Base-by-base conservation (phyloP, 2,329 filamentous ascomycete genomes). In the Cladosporium sp. region DNA sequence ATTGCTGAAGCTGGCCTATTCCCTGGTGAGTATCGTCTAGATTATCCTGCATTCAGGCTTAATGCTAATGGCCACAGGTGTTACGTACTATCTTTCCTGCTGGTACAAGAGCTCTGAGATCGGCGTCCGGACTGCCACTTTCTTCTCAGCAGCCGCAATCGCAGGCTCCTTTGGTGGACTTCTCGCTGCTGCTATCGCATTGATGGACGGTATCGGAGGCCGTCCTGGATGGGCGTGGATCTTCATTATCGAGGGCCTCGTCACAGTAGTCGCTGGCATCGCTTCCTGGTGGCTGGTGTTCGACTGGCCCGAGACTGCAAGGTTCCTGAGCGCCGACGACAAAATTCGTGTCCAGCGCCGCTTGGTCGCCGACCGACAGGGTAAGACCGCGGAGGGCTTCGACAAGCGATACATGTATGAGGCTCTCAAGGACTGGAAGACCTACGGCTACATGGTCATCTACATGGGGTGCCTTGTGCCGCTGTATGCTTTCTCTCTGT, bases 81-180 rank as follows among this genome's bases (percentile, higher is more conserved):
- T 76, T 7, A 67, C 90, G 2, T 90, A 88, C 77, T 89, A 86
- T 69, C 81, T 90, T 1, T 82, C 80, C 0, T 93, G 90, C 74
- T 96, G 92, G 92, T 96, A 95, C 72, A 89, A 87, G 74, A 84
- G 91, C 40, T 86, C 84, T n/a, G 92, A 96, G 72, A 90, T 95
- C 64, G 92, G 91, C 59, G 83, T 92, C n/a, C 86, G 92, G 35
- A 88, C 90, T 68, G 90, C 91, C 14, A 87, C 92, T 64, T 94
- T 95, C 81, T 96, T 95, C 80, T 92, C 90, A 0, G 90, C 91
- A 0, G 91, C 92, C 0, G 91, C 92, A 0, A 79, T 95, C 0
- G 89, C 91, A 0, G 92, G 92, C 1, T 92, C 89, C 0, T 92
- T 93, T 68, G 90, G 89, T 72, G 90, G 90, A 4, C 84, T 92